Percentiles rank a stretch among this genome's conserved stretches.
Conservation (phyloP, 352 stramenopile species). For the Pythium rhizo-oryzae region DNA sequence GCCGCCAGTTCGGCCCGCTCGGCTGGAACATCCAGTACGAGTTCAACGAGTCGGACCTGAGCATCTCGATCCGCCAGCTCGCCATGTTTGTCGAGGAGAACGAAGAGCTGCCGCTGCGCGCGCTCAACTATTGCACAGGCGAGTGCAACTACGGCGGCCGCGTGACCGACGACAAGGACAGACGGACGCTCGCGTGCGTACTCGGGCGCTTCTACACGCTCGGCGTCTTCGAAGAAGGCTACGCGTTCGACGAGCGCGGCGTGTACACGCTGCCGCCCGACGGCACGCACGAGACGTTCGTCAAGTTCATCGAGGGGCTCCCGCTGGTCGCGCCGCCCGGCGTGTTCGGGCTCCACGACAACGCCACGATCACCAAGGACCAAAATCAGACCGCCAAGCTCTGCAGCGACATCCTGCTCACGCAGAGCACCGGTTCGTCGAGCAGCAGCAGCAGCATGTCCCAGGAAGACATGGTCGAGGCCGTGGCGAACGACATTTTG, state of each 20-base stretch:
- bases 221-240: slow-evolving; percentile 61
- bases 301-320: slow-evolving; percentile 86
- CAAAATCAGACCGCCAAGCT: slow-evolving; percentile 94
- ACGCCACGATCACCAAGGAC: slow-evolving; percentile 94
- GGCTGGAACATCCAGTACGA: slow-evolving; percentile 97
- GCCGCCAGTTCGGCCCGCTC: slow-evolving; percentile 91
- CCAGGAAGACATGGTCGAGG: slow-evolving; percentile 91
- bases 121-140: slow-evolving; percentile 79
- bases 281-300: slow-evolving; percentile 72
- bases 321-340: slow-evolving; percentile 88
- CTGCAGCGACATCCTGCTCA: slow-evolving; percentile 93
- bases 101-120: slow-evolving; percentile 81
- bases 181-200: slow-evolving; percentile 72
- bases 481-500: slow-evolving; percentile 88
- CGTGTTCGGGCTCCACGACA: slow-evolving; percentile 94
- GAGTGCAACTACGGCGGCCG: slow-evolving; percentile 87
- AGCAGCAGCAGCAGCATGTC: slow-evolving; percentile 64
- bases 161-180: slow-evolving; percentile 88
- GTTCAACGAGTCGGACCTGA: slow-evolving; percentile 94
- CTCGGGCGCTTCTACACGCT: slow-evolving; percentile 76
- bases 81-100: slow-evolving; percentile 93
- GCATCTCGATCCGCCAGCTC: slow-evolving; percentile 92
- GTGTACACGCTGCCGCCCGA: slow-evolving; percentile 80
- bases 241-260: slow-evolving; percentile 68
- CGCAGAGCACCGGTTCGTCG: slow-evolving; percentile 78